Evolutionary conservation across 257 asterid species (phyloP), one percentile per base, ranked within the genome.

Genomic region (Nicotiana tabacum): DNA sequence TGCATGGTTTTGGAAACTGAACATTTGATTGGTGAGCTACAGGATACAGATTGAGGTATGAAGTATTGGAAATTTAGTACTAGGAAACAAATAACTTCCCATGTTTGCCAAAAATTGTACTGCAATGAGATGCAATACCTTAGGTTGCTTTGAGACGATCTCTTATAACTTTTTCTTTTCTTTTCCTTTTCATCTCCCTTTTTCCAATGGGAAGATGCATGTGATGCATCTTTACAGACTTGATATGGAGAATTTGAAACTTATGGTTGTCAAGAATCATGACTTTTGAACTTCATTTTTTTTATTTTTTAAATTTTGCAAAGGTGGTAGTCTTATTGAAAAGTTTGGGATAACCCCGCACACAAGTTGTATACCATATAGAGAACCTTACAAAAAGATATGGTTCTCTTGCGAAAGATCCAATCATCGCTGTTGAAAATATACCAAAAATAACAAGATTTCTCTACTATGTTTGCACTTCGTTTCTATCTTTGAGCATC

Each of bases 131-230:
- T 12, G 57, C 62, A 43, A 27, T 48, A 48, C 62, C 64, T 74
- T 48, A 48, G 62, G 64, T 51, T 74, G 62, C 62, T 74, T 74
- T 61, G 80, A 74, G 46, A 74, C 24, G 64, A 3, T 74, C 15
- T 51, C 37, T 74, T 53, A 70, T 46, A 72, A 72, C 24, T 24
- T 46, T 39, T 13, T 46, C 39, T 72, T 72, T 46, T 33, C 58
- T 43, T 21, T 70, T 43, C n/a, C 3, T 3, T 70, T 21, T 46
- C 61, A 24, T 72, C 61, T 16, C 37, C 27, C 7, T 18, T 27
- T 74, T 65, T 74, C 51, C 9, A 74, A 74, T 74, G 80, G 80
- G 27, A 24, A 60, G 60, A 72, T 72, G 78, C 77, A 69, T 69
- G 57, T 39, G 33, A 69, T 37, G 79, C 62, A 48, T 74, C 64